Evolutionary conservation across 73 alveolate genomes (phyloP), one percentile per base, ranked within the genome.

Genomic region (Stentor roeselii): DNA sequence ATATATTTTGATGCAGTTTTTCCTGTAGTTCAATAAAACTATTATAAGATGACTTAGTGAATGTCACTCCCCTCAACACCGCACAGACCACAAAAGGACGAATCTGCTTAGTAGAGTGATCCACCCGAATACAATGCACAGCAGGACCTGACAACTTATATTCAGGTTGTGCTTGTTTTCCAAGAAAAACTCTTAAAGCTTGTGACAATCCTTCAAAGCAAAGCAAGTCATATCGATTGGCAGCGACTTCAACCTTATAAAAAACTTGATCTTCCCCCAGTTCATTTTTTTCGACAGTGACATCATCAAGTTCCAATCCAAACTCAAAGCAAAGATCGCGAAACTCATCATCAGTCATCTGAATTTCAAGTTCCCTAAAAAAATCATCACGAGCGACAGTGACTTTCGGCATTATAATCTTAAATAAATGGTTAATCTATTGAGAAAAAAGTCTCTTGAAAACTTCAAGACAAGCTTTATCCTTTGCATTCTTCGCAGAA

Each of bases 1-100:
- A 95, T 50, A 95, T 94, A 92, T 98, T 98, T 80, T 96, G 95
- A 90, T 98, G 99, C 82, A 98, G 93, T 89, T 97, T 96, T 86
- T 98, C 99, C 91, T 98, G 99, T 30, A 92, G 90, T 40, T 92
- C 94, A 78, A 92, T 92, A 89, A 94, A 94, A 75, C 95, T 86
- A 42, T 92, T 92, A 86, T 92, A 93, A 31, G 90, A 75, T 67
- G 86, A 75, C 42, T 75, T 83, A 78, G 83, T 93, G 90, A 96
- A 95, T 59, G 84, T 78, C 41, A 96, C 90, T 82, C 86, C 86
- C 35, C 98, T 83, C 82, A 96, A 90, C 32, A 97, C 86, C 42
- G 99, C 99, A 58, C 96, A 90, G 35, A 95, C 95, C 34, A 96
- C 97, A 85, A 86, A 90, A 76, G 97, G 98, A 61, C 99, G 85